Evolutionary conservation across 2,329 filamentous ascomycete species (phyloP).

Genomic region (Plectosphaerella cucumerina): DNA sequence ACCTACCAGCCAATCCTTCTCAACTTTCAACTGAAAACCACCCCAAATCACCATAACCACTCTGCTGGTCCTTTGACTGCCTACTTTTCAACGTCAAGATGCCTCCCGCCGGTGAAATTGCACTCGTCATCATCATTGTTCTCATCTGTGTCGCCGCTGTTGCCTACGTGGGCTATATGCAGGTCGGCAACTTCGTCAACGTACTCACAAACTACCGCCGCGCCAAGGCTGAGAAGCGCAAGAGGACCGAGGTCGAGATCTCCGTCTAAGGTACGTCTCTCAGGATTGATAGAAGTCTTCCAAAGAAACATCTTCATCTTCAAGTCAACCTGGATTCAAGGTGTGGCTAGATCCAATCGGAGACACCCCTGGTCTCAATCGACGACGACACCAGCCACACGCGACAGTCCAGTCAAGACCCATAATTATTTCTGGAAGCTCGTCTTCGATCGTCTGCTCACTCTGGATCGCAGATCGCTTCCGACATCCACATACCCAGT

Average conservation of each 20-base stretch:
- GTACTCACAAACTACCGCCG: constrained; percentile 4
- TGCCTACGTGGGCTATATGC: background rate
- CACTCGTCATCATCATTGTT: background rate
- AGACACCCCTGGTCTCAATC: background rate
- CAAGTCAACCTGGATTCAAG: background rate
- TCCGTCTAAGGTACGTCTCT: constrained; percentile 4
- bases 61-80: background rate
- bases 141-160: background rate
- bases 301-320: no score
- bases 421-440: background rate
- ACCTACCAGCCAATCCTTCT: no score
- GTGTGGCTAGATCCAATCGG: constrained; percentile 10
- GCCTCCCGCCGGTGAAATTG: background rate
- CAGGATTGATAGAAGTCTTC: background rate
- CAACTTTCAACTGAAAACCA: no score
- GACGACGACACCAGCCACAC: constrained; percentile 10
- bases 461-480: background rate
- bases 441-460: background rate
- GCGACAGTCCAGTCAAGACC: constrained; percentile 2
- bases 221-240: constrained; percentile 1
- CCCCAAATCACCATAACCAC: no score
- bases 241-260: background rate
- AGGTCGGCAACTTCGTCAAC: constrained; percentile 1
- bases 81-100: background rate
- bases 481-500: background rate